A percentile compares a stretch with the other conserved stretches of the same genome.
These are phyloP conservation scores for Trichosporon coremiiforme DNA, from an alignment of 1,284 basidiomycete species.

Conservation along the genomic window DNA sequence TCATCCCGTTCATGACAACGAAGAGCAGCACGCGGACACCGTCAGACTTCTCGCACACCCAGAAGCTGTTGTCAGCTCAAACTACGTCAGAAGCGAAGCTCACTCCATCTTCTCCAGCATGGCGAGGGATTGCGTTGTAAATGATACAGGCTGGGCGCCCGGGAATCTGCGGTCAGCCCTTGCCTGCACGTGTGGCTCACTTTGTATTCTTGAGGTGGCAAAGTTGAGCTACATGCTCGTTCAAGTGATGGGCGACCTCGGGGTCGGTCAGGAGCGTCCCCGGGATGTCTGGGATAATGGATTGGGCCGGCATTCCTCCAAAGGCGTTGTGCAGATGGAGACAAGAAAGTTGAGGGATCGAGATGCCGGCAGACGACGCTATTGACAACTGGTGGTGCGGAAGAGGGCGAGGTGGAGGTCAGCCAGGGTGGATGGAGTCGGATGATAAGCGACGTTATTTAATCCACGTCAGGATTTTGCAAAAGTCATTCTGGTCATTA, in stretches of 20 bases:
- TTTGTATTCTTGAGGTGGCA: constrained; percentile 67
- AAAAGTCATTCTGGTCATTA: constrained; percentile 16
- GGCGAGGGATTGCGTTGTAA: constrained; percentile 68
- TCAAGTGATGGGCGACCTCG: constrained; percentile 65
- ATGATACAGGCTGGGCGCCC: constrained; percentile 90
- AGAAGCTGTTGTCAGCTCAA: constrained; percentile 66
- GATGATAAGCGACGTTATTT: not conserved
- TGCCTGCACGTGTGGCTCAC: constrained; percentile 47
- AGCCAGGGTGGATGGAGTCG: not conserved
- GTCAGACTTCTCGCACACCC: constrained; percentile 99
- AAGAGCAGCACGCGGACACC: constrained; percentile 88
- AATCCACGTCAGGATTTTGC: constrained; percentile 17
- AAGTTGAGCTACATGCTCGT: constrained; percentile 64
- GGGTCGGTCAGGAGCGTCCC: constrained; percentile 54
- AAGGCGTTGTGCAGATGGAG: not conserved
- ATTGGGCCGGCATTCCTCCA: constrained; percentile 36
- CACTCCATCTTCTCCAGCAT: constrained; percentile 82
- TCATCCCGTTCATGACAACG: constrained; percentile 63
- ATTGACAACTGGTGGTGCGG: not conserved
- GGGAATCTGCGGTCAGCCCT: constrained; percentile 67
- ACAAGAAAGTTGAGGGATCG: not conserved
- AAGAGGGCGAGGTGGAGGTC: not conserved
- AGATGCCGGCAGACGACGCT: not conserved
- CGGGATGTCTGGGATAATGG: constrained; percentile 53
- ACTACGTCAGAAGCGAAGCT: constrained; percentile 44